These are phyloP conservation scores for Boletus mariae DNA, from an alignment of 1,284 basidiomycete species.

Conservation along the genomic window DNA sequence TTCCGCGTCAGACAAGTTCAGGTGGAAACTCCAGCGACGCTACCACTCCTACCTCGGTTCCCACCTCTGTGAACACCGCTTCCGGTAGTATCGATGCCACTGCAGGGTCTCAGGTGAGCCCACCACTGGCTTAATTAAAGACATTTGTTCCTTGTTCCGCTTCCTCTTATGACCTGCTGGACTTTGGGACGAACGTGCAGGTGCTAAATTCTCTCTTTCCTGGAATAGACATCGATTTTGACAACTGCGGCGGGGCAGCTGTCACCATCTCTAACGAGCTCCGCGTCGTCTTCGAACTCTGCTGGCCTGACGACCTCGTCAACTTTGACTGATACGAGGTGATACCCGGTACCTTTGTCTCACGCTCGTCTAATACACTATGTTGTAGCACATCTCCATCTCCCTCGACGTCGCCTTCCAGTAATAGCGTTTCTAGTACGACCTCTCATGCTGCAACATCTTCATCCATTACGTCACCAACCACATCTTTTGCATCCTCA, in stretches of 20 bases:
- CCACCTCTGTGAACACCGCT: neutral
- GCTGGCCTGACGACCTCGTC: neutral
- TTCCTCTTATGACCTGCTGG: neutral
- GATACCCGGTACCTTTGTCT: neutral
- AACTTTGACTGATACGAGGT: constrained; percentile 13
- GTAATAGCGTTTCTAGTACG: neutral
- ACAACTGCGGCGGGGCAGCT: neutral
- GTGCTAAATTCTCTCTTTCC: neutral
- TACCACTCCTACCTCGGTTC: neutral
- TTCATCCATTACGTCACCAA: neutral
- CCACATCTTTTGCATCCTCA: constrained; percentile 8
- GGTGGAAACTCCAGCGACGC: neutral
- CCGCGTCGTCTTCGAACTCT: neutral
- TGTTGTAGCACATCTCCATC: neutral
- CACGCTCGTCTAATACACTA: neutral
- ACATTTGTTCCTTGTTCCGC: neutral
- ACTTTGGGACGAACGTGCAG: neutral
- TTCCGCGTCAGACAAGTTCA: neutral
- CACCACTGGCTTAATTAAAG: too few relatives aligned
- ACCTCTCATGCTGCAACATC: neutral
- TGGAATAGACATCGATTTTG: neutral
- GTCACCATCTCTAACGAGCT: neutral
- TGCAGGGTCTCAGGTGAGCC: neutral
- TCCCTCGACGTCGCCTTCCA: neutral
- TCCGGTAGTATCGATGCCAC: neutral